Evolutionary conservation across 148 eudicot genomes (phyloP).

Genomic region (Limonium bicolor): DNA sequence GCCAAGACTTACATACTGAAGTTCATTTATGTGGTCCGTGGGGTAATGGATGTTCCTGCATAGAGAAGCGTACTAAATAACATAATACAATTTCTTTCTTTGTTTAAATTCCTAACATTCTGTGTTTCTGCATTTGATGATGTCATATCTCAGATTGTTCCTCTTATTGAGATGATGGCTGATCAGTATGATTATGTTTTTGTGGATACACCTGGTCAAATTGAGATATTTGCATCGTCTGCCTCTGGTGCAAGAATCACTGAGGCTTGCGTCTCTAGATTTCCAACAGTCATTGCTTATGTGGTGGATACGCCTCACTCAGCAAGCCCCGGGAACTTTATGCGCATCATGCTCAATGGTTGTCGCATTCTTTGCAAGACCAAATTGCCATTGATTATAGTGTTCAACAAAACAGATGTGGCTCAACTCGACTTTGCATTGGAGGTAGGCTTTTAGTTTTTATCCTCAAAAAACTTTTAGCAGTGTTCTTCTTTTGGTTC

Average conservation of each 20-base stretch:
- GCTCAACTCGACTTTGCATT: constrained; percentile 87
- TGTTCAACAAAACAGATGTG: constrained; percentile 94
- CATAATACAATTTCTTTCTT: too few species aligned
- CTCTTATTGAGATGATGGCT: constrained; percentile 71
- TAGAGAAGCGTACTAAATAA: too few species aligned
- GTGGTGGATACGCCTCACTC: constrained; percentile 94
- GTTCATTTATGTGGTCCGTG: too few species aligned
- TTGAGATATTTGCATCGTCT: constrained; percentile 98
- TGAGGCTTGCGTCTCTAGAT: constrained; percentile 91
- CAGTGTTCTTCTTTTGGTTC: too few species aligned
- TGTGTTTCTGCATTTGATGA: too few species aligned
- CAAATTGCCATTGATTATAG: constrained; percentile 67
- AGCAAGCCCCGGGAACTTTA: constrained; percentile 67
- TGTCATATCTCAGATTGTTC: constrained; percentile 42
- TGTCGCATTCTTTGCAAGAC: constrained; percentile 96
- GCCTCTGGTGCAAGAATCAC: constrained; percentile 94
- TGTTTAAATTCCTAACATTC: too few species aligned
- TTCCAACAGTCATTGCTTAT: constrained; percentile 79
- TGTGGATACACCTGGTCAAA: constrained; percentile 97
- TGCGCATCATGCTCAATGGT: constrained; percentile 96
- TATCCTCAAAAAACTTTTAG: too few species aligned
- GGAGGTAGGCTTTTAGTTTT: constrained; percentile 38
- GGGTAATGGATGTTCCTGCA: too few species aligned
- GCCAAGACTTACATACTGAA: too few species aligned
- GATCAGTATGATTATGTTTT: constrained; percentile 90